phyloP scores from a whole-genome alignment of 1,284 basidiomycete species.

The Trichosporon coremiiforme region DNA sequence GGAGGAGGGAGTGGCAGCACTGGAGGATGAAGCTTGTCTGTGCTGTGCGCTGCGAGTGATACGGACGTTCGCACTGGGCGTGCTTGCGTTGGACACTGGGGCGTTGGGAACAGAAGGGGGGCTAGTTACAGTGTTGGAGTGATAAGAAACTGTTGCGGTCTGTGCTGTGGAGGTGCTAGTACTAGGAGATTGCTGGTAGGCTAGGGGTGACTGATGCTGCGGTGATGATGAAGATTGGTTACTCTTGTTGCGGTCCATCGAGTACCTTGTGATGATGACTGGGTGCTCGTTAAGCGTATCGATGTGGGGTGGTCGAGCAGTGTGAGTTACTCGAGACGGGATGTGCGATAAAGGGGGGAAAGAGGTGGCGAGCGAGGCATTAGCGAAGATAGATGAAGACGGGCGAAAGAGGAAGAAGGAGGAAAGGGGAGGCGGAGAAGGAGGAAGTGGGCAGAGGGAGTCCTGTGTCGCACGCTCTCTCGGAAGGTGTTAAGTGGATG shows the following conservation, averaged over 20 bases:
- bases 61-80: slow-evolving; percentile 12
- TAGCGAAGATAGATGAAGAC: not conserved
- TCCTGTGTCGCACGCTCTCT: not conserved
- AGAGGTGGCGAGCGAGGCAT: slow-evolving; percentile 13
- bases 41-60: slow-evolving; percentile 20
- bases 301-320: slow-evolving; percentile 11
- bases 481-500: slow-evolving; percentile 13
- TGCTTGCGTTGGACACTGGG: slow-evolving; percentile 17
- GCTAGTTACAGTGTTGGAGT: slow-evolving; percentile 14
- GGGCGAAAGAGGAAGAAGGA: not conserved
- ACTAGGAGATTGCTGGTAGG: slow-evolving; percentile 23
- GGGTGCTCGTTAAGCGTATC: slow-evolving; percentile 4
- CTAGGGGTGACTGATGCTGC: slow-evolving; percentile 19
- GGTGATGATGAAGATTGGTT: slow-evolving; percentile 26
- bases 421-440: too few relatives aligned
- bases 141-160: slow-evolving; percentile 16
- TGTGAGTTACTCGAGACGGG: slow-evolving; percentile 14
- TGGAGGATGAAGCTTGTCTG: slow-evolving; percentile 12
- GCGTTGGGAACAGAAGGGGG: slow-evolving; percentile 10
- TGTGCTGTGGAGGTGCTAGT: slow-evolving; percentile 21
- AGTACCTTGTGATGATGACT: slow-evolving; percentile 24
- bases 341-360: slow-evolving; percentile 11
- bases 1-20: slow-evolving; percentile 8
- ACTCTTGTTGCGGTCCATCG: slow-evolving; percentile 40
- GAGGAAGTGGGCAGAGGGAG: too few relatives aligned